These are phyloP conservation scores for Pythium brachiatum DNA, from an alignment of 352 stramenopile species.

Conservation along the genomic window DNA sequence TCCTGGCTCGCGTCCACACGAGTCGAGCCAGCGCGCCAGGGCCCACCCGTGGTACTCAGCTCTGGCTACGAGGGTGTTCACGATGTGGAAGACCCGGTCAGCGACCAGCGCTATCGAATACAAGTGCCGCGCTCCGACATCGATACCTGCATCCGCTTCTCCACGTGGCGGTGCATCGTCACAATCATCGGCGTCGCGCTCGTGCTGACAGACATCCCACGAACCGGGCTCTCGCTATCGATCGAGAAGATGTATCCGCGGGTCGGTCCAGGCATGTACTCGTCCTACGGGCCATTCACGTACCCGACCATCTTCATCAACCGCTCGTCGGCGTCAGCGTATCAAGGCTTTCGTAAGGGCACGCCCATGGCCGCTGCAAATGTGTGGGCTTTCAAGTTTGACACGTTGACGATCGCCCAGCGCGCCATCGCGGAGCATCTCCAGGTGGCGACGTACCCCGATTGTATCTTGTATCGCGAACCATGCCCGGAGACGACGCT, in stretches of 20 bases:
- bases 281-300: constrained; percentile 18
- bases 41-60: neutral
- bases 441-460: constrained; percentile 8
- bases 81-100: neutral
- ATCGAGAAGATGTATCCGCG: neutral
- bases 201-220: constrained; percentile 40
- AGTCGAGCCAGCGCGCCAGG: neutral
- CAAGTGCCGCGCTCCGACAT: constrained; percentile 1
- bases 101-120: neutral
- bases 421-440: constrained; percentile 18
- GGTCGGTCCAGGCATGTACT: constrained; percentile 1
- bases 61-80: neutral
- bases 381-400: constrained; percentile 26
- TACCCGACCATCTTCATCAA: constrained; percentile 14
- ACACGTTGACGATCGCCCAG: constrained; percentile 18
- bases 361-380: neutral
- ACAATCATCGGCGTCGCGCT: constrained; percentile 10
- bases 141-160: constrained; percentile 14
- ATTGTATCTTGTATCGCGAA: constrained; percentile 14
- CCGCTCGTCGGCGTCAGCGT: neutral
- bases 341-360: neutral
- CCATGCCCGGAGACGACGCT: constrained; percentile 5
- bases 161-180: constrained; percentile 1
- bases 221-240: constrained; percentile 20
- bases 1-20: neutral